Percentiles rank a stretch among this genome's conserved stretches.
Evolutionary conservation across 768 basidiomycete genomes (phyloP).

Genomic region (Pisolithus albus): DNA sequence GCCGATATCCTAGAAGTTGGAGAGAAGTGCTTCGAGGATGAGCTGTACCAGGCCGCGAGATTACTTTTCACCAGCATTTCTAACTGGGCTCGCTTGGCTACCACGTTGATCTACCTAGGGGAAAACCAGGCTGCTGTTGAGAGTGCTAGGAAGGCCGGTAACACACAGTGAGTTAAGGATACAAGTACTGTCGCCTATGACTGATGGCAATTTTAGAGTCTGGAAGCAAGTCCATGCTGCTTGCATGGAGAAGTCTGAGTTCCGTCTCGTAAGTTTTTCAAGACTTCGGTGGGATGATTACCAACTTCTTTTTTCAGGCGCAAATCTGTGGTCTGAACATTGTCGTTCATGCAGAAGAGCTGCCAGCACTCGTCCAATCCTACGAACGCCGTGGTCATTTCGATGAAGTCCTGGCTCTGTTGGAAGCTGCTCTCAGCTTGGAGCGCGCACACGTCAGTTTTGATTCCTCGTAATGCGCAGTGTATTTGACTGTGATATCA

Average conservation of each 20-base stretch:
- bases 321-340: conserved; percentile 99
- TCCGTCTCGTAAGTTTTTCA: conserved; percentile 60
- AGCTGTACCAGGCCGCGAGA: conserved; percentile 95
- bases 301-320: conserved; percentile 41
- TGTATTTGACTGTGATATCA: conserved; percentile 8
- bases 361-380: conserved; percentile 62
- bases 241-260: conserved; percentile 95
- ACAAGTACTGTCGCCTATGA: not conserved
- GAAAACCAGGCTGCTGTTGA: conserved; percentile 99
- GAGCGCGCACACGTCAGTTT: conserved; percentile 83
- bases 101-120: conserved; percentile 95
- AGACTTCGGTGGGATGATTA: not conserved
- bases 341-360: conserved; percentile 91
- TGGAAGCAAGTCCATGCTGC: conserved; percentile 99
- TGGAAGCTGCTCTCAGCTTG: conserved; percentile 93
- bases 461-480: not conserved
- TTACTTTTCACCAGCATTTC: conserved; percentile 94
- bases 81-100: conserved; percentile 97
- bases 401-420: conserved; percentile 83
- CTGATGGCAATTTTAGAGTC: conserved; percentile 48
- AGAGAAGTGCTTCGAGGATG: conserved; percentile 99
- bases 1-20: conserved; percentile 95
- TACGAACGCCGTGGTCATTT: conserved; percentile 93
- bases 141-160: conserved; percentile 98
- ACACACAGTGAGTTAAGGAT: conserved; percentile 72